Percentiles rank a stretch among this genome's conserved stretches.
Conservation (phyloP, 2,329 filamentous ascomycete genomes). For the Clonostachys chloroleuca region DNA sequence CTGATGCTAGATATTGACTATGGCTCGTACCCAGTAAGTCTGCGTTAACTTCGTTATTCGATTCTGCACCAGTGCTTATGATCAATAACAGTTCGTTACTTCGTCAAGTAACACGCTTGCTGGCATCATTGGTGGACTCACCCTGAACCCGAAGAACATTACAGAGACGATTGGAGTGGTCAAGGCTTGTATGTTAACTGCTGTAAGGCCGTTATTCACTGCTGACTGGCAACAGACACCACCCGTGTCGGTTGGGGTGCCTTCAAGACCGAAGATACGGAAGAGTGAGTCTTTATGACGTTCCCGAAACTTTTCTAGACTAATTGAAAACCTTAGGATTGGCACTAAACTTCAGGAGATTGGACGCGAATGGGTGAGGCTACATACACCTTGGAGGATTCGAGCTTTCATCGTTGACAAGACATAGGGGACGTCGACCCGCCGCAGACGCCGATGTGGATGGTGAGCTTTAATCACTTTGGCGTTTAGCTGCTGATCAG, state of each 20-base stretch:
- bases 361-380: slow-evolving; percentile 31
- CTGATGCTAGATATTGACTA: slow-evolving; percentile 65
- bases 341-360: slow-evolving; percentile 40
- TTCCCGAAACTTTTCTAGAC: slow-evolving; percentile 9
- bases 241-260: slow-evolving; percentile 59
- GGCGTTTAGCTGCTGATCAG: slow-evolving; percentile 8
- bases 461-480: slow-evolving; percentile 25
- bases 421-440: slow-evolving; percentile 40
- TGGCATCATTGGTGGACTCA: slow-evolving; percentile 60
- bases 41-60: slow-evolving; percentile 5
- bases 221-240: slow-evolving; percentile 40
- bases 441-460: slow-evolving; percentile 54
- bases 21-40: slow-evolving; percentile 24
- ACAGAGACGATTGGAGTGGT: slow-evolving; percentile 60
- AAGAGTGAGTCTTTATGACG: slow-evolving; percentile 20
- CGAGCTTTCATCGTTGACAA: slow-evolving; percentile 11
- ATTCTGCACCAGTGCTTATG: slow-evolving; percentile 6
- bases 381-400: slow-evolving; percentile 7
- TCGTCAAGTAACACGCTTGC: slow-evolving; percentile 47
- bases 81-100: slow-evolving; percentile 35
- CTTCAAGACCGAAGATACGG: slow-evolving; percentile 60
- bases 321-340: slow-evolving; percentile 14
- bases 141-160: slow-evolving; percentile 56
- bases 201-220: slow-evolving; percentile 8
- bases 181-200: slow-evolving; percentile 49